Evolutionary conservation across 2,329 filamentous ascomycete species (phyloP), one percentile per base, ranked within the genome.

Genomic region (Colletotrichum chrysophilum): DNA sequence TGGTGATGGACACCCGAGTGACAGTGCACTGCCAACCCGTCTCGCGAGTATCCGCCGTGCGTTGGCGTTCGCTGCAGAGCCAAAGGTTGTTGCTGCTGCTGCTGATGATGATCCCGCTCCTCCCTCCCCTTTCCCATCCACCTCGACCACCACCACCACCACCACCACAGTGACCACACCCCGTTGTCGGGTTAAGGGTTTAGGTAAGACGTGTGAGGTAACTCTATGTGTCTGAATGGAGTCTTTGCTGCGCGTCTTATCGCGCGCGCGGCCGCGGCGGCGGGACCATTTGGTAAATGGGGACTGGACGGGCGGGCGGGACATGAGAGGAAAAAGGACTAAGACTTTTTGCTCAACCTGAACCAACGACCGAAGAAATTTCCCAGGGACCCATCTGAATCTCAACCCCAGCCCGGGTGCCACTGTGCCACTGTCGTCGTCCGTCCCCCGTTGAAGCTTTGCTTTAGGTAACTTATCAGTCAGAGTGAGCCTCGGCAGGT

Each of bases 311-410:
- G 38, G 13, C 38, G 36, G 38, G 13, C 18, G 61, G 61, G 43
- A 66, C 26, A 55, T 62, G 16, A 32, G 32, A 32, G 32, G 18
- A 8, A 13, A 13, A 26, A 9, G 52, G 52, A 24, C 21, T 14
- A 16, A 21, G 52, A 26, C 52, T 30, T 43, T 26, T 61, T 32
- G 66, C 55, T 69, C 24, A 56, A 69, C 66, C 66, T 69, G 66
- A 69, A 69, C 66, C 66, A 69, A 69, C 55, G 55, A 61, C 66
- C 66, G 55, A 68, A 34, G 21, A 69, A 69, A 69, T 69, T 69
- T 69, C 55, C 66, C 66, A 61, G 34, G 26, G 66, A 21, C 66
- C 66, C 66, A 69, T 69, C 66, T 56, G 66, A 69, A 69, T 69
- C 52, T 38, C 30, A 24, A 43, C 61, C 61, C 61, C 61, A 65